Conservation (phyloP, 805 yeast genomes). For the Tetrapisispora taiwanensis region DNA sequence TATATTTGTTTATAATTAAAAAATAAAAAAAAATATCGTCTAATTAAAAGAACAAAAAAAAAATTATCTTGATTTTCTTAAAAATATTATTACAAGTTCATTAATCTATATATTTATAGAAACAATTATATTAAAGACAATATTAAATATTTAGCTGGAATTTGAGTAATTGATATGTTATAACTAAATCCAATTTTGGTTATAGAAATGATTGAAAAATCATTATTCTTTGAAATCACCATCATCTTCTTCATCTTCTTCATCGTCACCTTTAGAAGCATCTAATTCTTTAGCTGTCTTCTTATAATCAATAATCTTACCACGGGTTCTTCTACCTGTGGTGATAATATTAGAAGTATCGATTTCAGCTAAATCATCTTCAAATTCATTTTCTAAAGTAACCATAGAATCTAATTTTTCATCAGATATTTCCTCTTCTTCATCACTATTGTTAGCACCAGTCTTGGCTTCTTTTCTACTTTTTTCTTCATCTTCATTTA, state of each 20-base stretch:
- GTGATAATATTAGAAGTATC: constrained; percentile 75
- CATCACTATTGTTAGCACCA: constrained; percentile 28
- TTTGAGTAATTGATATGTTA: no score
- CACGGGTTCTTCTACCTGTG: constrained; percentile 84
- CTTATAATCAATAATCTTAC: constrained; percentile 74
- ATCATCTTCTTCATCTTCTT: constrained; percentile 14
- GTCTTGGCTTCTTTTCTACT: constrained; percentile 24
- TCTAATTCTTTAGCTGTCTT: constrained; percentile 69
- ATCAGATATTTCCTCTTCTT: constrained; percentile 42
- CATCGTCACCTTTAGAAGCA: constrained; percentile 31
- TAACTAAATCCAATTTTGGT: no score
- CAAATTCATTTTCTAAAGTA: constrained; percentile 55
- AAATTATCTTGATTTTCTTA: no score
- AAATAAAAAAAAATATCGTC: not conserved
- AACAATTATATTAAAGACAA: no score
- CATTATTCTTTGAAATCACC: constrained; percentile 19
- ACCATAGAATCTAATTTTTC: constrained; percentile 38
- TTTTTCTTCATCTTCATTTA: constrained; percentile 43
- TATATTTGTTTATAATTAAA: not conserved
- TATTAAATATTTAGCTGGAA: no score
- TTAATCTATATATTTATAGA: no score
- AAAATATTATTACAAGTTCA: not conserved
- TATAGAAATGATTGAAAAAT: no score
- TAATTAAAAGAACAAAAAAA: no score
- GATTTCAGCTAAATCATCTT: constrained; percentile 71